Base-by-base conservation (phyloP, 2,329 filamentous ascomycete genomes). In the Ophiocordyceps australis region DNA sequence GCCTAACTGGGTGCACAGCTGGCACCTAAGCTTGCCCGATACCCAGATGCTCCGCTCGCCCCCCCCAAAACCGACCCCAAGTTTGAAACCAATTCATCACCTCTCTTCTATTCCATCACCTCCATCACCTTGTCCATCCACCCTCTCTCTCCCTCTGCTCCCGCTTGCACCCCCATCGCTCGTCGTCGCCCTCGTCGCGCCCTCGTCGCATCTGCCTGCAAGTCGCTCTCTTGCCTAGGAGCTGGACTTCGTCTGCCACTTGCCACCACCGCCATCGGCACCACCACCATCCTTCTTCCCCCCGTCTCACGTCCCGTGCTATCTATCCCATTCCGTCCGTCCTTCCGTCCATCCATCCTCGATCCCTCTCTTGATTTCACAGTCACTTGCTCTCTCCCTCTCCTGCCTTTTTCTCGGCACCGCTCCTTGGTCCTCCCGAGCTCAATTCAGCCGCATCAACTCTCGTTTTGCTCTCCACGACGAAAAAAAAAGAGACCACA, bases 301-400 rank as follows among this genome's bases (percentile, higher is more conserved):
- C 22, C 23, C 18, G 17, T n/a, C n/a, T n/a, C n/a, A n/a, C n/a
- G n/a, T n/a, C n/a, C n/a, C n/a, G n/a, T n/a, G n/a, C n/a, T n/a
- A n/a, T n/a, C n/a, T n/a, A n/a, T n/a, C n/a, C 20, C 26, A 21
- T 17, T 23, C 26, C 15, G 14, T n/a, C 17, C 20, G 14, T 20
- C 16, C 25, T 15, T 30, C 38, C 43, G 37, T 47, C 41, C 50
- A 47, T 47, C 52, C 54, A 61, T 54, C 52, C 14, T 14, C 53
- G 57, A 47, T 52, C 42, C 42, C 30, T 27, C 24, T 16, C 39
- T 42, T 46, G 47, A 39, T 46, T 50, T 43, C 46, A 47, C 55
- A 55, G 47, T 46, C 38, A 37, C 40, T 44, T 44, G 43, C 37
- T 10, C 17, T 45, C 49, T 46, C 48, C 46, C 38, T 38, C 38